Percentiles rank a stretch among this genome's conserved stretches.
These are phyloP conservation scores for Lasiosphaeria miniovina DNA, from an alignment of 495 filamentous ascomycete species.

Conservation along the genomic window DNA sequence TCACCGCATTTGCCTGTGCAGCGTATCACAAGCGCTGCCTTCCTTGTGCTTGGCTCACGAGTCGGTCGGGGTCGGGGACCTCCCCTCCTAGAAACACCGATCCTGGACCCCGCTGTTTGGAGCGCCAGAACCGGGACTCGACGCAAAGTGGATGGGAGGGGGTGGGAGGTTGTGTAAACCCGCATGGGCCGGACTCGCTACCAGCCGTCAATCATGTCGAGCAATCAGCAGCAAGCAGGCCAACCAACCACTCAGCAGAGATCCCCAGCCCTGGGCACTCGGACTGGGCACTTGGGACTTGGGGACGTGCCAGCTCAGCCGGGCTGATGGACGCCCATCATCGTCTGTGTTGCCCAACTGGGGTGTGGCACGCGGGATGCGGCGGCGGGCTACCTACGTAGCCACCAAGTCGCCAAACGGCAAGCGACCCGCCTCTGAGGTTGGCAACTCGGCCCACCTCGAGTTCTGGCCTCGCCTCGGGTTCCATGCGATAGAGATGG, in stretches of 20 bases:
- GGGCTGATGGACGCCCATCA: constrained; percentile 2
- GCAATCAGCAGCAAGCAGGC: not conserved
- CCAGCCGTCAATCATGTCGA: not conserved
- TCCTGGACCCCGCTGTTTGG: not conserved
- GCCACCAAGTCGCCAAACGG: not conserved
- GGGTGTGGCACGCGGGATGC: not conserved
- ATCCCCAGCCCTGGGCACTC: constrained; percentile 1
- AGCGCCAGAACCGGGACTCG: not conserved
- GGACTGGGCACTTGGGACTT: too few relatives aligned
- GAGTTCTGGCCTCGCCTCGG: not conserved
- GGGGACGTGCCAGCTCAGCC: not conserved
- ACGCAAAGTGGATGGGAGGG: not conserved
- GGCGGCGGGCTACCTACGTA: not conserved
- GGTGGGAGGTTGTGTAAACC: not conserved
- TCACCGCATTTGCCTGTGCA: too few relatives aligned
- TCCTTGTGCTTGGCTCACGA: not conserved
- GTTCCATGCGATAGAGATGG: not conserved
- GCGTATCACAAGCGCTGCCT: not conserved
- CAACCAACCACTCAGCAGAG: not conserved
- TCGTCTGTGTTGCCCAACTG: not conserved
- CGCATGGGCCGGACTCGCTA: not conserved
- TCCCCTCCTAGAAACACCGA: not conserved
- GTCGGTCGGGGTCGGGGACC: too few relatives aligned
- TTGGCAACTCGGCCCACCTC: not conserved
- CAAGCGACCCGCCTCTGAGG: constrained; percentile 1